Conservation (phyloP, 768 basidiomycete species). For the Macrolepiota dolichaula region DNA sequence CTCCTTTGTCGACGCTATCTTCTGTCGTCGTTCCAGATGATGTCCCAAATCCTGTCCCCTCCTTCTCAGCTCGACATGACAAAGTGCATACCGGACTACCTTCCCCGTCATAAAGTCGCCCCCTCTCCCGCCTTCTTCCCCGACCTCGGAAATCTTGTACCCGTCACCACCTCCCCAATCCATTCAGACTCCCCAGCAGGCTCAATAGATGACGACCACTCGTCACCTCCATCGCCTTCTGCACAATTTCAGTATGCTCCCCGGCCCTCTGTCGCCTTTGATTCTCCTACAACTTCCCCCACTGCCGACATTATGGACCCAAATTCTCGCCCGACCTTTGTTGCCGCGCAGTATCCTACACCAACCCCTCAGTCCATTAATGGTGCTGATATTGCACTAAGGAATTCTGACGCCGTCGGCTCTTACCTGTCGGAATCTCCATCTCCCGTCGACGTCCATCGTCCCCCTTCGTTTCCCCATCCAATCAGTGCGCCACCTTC, state of each 20-base stretch:
- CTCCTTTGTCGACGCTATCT: neutral
- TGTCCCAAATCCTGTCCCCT: conserved; percentile 22
- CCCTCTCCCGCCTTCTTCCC: conserved; percentile 18
- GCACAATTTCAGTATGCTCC: conserved; percentile 29
- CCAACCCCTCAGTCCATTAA: conserved; percentile 14
- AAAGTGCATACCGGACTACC: conserved; percentile 15
- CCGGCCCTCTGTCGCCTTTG: conserved; percentile 25
- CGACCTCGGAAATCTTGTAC: conserved; percentile 20
- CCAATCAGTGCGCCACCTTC: conserved; percentile 40
- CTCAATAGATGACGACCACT: conserved; percentile 33
- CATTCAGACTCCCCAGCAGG: conserved; percentile 25
- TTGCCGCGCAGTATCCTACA: conserved; percentile 10
- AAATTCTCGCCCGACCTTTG: conserved; percentile 19
- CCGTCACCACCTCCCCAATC: conserved; percentile 21
- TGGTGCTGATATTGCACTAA: conserved; percentile 25
- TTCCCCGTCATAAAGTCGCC: conserved; percentile 11
- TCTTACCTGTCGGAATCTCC: conserved; percentile 38
- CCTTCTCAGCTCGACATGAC: conserved; percentile 20
- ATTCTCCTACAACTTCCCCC: conserved; percentile 25
- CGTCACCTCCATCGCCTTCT: conserved; percentile 29
- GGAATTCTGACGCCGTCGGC: conserved; percentile 20
- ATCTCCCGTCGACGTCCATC: conserved; percentile 39
- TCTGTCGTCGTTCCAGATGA: conserved; percentile 16
- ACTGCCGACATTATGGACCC: conserved; percentile 12
- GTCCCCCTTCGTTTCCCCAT: conserved; percentile 34